Evolutionary conservation across 257 asterid genomes (phyloP), one percentile per base, ranked within the genome.

Genomic region (Knoxia roxburghii): DNA sequence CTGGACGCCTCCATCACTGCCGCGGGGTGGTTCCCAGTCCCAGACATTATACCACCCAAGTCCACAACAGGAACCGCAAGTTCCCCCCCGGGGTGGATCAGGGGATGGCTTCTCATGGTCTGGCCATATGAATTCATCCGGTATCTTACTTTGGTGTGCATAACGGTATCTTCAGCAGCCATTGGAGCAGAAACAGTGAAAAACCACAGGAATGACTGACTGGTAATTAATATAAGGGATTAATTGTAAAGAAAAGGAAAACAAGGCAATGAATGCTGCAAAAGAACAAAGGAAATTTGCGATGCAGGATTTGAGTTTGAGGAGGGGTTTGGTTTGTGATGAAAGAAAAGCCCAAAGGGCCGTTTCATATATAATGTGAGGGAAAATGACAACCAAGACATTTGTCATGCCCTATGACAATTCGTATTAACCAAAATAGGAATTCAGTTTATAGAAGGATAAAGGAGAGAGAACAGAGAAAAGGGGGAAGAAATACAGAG

Each of bases 71-170:
- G 95, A 2, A 89, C 97, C 0, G 51, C 30, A 46, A 92, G 85
- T 26, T 84, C 85, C 14, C 65, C n/a, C n/a, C n/a, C n/a, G n/a
- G n/a, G n/a, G 80, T 0, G 82, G 73, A 40, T 75, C 50, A 12
- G 76, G 32, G 32, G 77, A 2, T 9, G 98, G 96, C 68, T 76
- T 87, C 73, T 91, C 98, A 45, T 91, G 80, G 62, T 91, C 96
- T 2, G 98, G 98, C 98, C 98, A 91, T 21, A 91, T 63, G 79
- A 89, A 91, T 67, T 91, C 84, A 3, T 82, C 65, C 1, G 98
- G 96, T 61, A 91, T 84, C 67, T 52, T 60, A 4, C 78, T 30
- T 43, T 87, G 79, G 58, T 77, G 77, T 72, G 75, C 1, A 91
- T 55, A 6, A 79, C 40, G 0, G 75, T 72, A 67, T 76, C 65